Conservation (phyloP, 1,284 basidiomycete genomes). For the Irpex sp. region DNA sequence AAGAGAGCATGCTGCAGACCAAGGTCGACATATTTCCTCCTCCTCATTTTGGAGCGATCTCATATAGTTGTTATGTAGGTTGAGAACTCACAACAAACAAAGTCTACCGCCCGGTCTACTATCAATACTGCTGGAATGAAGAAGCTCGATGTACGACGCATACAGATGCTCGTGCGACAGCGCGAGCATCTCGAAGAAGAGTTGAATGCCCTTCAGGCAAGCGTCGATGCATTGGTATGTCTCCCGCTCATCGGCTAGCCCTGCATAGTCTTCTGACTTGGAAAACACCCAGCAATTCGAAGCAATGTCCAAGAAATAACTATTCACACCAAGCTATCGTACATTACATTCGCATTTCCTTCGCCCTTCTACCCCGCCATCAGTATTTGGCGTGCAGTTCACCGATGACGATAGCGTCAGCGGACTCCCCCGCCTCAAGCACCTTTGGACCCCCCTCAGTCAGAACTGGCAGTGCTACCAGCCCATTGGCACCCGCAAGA, state of each 20-base stretch:
- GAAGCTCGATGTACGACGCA: slow-evolving; percentile 59
- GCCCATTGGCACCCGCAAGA: slow-evolving; percentile 72
- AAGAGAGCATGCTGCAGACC: slow-evolving; percentile 51
- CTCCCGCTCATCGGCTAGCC: not conserved
- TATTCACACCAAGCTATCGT: not conserved
- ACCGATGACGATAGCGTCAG: slow-evolving; percentile 61
- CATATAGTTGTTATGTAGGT: slow-evolving; percentile 32
- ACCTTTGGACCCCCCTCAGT: slow-evolving; percentile 34
- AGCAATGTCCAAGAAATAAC: slow-evolving; percentile 20
- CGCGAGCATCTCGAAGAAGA: slow-evolving; percentile 60
- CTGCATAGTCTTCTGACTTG: not conserved
- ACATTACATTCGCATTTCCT: not conserved
- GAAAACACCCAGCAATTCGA: slow-evolving; percentile 19
- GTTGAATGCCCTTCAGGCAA: slow-evolving; percentile 48
- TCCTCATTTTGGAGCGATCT: not conserved
- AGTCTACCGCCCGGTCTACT: slow-evolving; percentile 32
- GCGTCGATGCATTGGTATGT: slow-evolving; percentile 53
- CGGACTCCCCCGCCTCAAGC: slow-evolving; percentile 50
- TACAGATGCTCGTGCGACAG: slow-evolving; percentile 61
- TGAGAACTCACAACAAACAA: slow-evolving; percentile 47
- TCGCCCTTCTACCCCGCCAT: no score
- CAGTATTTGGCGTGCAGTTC: slow-evolving; percentile 46
- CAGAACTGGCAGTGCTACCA: slow-evolving; percentile 62
- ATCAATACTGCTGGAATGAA: slow-evolving; percentile 52
- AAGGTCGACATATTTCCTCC: slow-evolving; percentile 40